Conservation (phyloP, 2,329 filamentous ascomycete species). For the Fusarium duplospermum region DNA sequence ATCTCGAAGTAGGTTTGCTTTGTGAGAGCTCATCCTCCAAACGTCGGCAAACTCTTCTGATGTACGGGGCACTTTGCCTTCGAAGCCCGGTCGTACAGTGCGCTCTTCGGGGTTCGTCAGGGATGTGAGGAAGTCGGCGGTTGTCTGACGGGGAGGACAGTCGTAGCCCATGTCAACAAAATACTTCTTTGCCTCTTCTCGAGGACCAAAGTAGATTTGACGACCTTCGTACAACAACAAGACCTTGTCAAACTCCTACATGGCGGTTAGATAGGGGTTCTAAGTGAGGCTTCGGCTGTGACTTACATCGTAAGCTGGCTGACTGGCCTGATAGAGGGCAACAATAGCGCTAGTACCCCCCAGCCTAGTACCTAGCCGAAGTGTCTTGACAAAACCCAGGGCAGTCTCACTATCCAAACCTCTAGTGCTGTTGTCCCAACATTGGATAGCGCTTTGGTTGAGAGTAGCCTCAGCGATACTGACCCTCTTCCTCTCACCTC, state of each 20-base stretch:
- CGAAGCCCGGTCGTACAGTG: constrained; percentile 46
- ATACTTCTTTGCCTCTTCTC: constrained; percentile 35
- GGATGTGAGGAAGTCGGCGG: constrained; percentile 75
- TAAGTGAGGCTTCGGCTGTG: neutral
- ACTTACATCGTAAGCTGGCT: constrained; percentile 47
- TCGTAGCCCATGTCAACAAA: constrained; percentile 63
- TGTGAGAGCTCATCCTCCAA: constrained; percentile 46
- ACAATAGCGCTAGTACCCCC: constrained; percentile 67
- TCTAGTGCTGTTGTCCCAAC: constrained; percentile 46
- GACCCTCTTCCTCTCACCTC: constrained; percentile 81
- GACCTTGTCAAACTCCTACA: constrained; percentile 70
- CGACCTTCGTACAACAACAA: constrained; percentile 74
- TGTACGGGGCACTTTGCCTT: constrained; percentile 47
- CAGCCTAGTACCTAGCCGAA: constrained; percentile 67
- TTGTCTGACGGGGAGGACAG: constrained; percentile 66
- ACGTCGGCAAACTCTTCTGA: constrained; percentile 50
- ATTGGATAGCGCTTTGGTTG: constrained; percentile 57
- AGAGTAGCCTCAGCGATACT: constrained; percentile 77
- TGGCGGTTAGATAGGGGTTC: neutral
- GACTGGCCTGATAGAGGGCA: constrained; percentile 72
- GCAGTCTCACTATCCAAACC: constrained; percentile 42
- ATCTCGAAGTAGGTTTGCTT: constrained; percentile 29
- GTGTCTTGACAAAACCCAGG: constrained; percentile 33
- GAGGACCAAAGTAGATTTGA: constrained; percentile 62
- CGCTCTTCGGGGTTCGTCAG: constrained; percentile 54